Evolutionary conservation across 2,329 filamentous ascomycete genomes (phyloP), one percentile per base, ranked within the genome.

Genomic region (Aphanocladium album): DNA sequence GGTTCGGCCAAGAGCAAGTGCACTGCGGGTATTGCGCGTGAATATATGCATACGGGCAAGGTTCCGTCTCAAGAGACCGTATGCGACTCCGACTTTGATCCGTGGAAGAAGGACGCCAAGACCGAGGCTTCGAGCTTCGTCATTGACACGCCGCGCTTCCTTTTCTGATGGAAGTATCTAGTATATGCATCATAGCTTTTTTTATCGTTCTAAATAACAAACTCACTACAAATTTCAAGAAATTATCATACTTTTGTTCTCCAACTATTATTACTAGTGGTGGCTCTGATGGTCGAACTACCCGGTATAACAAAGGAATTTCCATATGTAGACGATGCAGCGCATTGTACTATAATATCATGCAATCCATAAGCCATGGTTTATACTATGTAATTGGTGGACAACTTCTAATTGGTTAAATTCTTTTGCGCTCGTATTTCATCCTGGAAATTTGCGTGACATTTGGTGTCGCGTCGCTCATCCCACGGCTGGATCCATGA

Each of bases 31-130:
- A 59, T 65, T 12, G 60, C 64, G 19, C 58, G 57, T 16, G 58
- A 60, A 11, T 69, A 68, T 33, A 61, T 67, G 2, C 64, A 67
- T 6, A 54, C 60, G 8, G 66, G 67, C 17, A 58, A 53, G 43
- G 60, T 68, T 1, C 64, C 66, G 11, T 21, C 54, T 19, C 59
- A 37, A 9, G 67, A 65, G 21, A 63, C 60, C 0, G 62, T 63
- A 1, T 69, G 67, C 27, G 27, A 64, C 46, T 43, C 64, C 4
- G 64, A 66, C 19, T 66, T 64, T 55, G 58, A 54, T 8, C 58
- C 58, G 21, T 60, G 58, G 58, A 49, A 54, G 12, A 27, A 50
- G 51, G 19, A 41, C 14, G 23, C n/a, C 5, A 19, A 50, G 14
- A 21, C 1, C 9, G 33, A 9, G 2, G 30, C 30, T 7, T 39